A percentile compares a stretch with the other conserved stretches of the same genome.
Conservation (phyloP, 306 rosid genomes). For the Erythrophleum fordii region DNA sequence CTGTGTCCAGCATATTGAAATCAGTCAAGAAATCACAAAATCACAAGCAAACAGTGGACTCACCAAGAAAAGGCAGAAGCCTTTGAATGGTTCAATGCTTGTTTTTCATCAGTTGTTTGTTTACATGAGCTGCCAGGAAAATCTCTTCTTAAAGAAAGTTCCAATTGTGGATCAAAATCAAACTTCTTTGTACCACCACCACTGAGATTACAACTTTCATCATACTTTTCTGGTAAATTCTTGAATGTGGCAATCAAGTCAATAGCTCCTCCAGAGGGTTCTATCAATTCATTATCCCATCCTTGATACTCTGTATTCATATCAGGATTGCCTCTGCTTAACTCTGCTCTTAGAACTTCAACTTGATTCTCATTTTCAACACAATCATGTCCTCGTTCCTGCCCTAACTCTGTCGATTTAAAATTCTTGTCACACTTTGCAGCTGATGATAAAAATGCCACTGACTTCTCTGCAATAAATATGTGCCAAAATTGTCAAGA, state of each 20-base stretch:
- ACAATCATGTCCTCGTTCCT: constrained; percentile 42
- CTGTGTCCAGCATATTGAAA: neutral
- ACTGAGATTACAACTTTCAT: constrained; percentile 39
- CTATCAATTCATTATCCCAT: constrained; percentile 40
- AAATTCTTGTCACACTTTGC: constrained; percentile 40
- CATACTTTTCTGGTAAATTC: constrained; percentile 40
- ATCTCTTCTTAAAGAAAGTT: constrained; percentile 61
- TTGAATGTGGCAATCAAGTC: constrained; percentile 73
- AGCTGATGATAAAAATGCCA: constrained; percentile 44
- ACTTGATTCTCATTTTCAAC: constrained; percentile 42
- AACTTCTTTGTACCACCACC: constrained; percentile 40
- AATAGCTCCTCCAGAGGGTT: constrained; percentile 60
- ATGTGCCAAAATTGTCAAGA: neutral
- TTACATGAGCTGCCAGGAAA: constrained; percentile 42
- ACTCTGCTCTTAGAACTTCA: constrained; percentile 44
- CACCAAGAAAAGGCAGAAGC: constrained; percentile 84
- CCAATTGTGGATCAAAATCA: constrained; percentile 59
- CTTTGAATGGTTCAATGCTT: constrained; percentile 65
- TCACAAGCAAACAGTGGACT: constrained; percentile 37
- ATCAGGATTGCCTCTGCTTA: constrained; percentile 43
- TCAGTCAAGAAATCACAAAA: constrained; percentile 1
- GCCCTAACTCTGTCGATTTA: constrained; percentile 40
- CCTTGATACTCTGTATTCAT: constrained; percentile 37
- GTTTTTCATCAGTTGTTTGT: constrained; percentile 49
- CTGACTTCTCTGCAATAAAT: constrained; percentile 57